phyloP scores from a whole-genome alignment of 345 rosid species.

The Corymbia maculata region DNA sequence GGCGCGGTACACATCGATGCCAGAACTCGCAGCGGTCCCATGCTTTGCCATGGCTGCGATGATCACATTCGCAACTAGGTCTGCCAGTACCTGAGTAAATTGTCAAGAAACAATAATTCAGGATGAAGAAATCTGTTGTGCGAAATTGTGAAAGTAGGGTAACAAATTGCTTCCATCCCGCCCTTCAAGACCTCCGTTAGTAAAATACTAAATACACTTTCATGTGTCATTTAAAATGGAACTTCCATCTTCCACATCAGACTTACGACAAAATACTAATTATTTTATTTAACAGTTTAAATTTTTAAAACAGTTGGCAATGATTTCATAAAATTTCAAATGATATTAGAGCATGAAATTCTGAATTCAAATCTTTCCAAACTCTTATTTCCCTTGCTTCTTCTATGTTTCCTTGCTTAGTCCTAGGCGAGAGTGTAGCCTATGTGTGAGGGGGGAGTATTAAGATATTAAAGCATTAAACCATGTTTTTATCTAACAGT shows the following conservation, averaged over 20 bases:
- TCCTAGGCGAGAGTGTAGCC: no score
- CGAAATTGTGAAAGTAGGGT: background rate
- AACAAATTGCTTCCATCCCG: background rate
- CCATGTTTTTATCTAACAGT: no score
- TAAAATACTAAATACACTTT: background rate
- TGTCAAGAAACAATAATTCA: background rate
- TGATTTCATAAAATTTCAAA: no score
- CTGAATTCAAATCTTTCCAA: no score
- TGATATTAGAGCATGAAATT: no score
- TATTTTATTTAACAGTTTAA: no score
- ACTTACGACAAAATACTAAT: background rate
- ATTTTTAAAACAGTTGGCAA: background rate
- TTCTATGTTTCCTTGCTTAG: no score
- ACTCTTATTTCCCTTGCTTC: no score
- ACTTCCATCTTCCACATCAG: background rate
- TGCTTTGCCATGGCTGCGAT: slow-evolving; percentile 24
- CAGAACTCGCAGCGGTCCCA: background rate
- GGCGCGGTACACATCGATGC: slow-evolving; percentile 2
- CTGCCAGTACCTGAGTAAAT: slow-evolving; percentile 12
- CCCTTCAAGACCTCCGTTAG: background rate
- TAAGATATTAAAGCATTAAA: no score
- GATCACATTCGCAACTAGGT: slow-evolving; percentile 10
- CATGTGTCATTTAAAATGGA: background rate
- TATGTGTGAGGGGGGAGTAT: no score
- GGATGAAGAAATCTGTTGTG: background rate